A percentile compares a stretch with the other conserved stretches of the same genome.
These are phyloP conservation scores for Phaeosphaeria sp. DNA, from an alignment of 2,329 filamentous ascomycete genomes.

Conservation along the genomic window DNA sequence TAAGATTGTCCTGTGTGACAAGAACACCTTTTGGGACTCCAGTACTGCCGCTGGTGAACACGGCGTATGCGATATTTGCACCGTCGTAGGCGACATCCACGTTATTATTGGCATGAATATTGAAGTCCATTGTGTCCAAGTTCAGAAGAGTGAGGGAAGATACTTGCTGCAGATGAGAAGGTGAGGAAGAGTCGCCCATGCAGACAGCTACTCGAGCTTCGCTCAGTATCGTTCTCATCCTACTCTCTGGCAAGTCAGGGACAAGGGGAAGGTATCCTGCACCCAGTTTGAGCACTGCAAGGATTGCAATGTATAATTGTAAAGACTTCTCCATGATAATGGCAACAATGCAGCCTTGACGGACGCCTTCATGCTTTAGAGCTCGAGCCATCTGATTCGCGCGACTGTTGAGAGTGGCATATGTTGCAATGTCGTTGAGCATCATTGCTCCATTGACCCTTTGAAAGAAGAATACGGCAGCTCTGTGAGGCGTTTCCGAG, in stretches of 20 bases:
- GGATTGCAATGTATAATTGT: constrained; percentile 74
- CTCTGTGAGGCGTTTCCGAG: constrained; percentile 55
- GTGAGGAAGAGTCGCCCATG: constrained; percentile 46
- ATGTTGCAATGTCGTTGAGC: constrained; percentile 62
- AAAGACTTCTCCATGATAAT: constrained; percentile 80
- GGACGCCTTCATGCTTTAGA: constrained; percentile 58
- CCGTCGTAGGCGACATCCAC: constrained; percentile 48
- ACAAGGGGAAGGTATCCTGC: constrained; percentile 82
- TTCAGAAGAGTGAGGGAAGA: constrained; percentile 29
- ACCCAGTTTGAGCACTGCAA: constrained; percentile 77
- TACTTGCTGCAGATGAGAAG: constrained; percentile 10
- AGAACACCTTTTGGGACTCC: constrained; percentile 80
- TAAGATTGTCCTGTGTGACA: constrained; percentile 76
- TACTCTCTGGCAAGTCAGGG: constrained; percentile 70
- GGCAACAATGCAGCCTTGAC: constrained; percentile 67
- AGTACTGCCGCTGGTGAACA: constrained; percentile 86
- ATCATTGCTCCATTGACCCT: constrained; percentile 48
- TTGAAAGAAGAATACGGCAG: constrained; percentile 70
- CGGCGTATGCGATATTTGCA: constrained; percentile 72
- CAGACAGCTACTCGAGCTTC: constrained; percentile 64
- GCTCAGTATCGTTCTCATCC: constrained; percentile 67
- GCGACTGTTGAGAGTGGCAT: constrained; percentile 66
- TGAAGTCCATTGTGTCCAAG: constrained; percentile 38
- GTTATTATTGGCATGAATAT: constrained; percentile 47
- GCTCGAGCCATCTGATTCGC: constrained; percentile 70